Percentiles rank a stretch among this genome's conserved stretches.
Conservation (phyloP, 495 filamentous ascomycete species). For the Aspergillus biplanus region DNA sequence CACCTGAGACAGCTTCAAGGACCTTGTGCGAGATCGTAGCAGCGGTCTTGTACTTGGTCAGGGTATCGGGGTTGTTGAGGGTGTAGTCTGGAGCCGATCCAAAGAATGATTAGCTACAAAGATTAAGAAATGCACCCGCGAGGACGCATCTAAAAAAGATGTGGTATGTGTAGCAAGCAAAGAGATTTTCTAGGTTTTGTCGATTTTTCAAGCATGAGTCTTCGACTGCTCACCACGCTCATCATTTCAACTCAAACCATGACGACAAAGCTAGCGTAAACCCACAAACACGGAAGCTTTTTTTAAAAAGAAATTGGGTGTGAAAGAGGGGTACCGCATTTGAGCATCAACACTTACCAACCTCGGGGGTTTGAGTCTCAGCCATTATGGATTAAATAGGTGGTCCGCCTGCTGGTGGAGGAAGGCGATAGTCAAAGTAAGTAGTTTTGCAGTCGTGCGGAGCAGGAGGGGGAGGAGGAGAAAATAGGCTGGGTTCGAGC, state of each 20-base stretch:
- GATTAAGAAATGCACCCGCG: neutral
- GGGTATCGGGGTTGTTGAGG: conserved; percentile 92
- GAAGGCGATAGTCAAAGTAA: conserved; percentile 22
- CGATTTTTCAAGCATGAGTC: neutral
- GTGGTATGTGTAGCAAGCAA: neutral
- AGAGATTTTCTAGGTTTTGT: neutral
- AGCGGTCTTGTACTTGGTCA: conserved; percentile 98
- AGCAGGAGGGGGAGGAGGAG: conserved; percentile 27
- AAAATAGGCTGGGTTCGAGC: conserved; percentile 29
- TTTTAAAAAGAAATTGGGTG: conserved; percentile 26
- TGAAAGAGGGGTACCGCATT: conserved; percentile 23
- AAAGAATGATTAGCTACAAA: conserved; percentile 23
- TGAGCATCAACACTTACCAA: conserved; percentile 44
- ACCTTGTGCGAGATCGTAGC: conserved; percentile 94
- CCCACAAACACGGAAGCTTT: conserved; percentile 52
- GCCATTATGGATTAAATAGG: conserved; percentile 44
- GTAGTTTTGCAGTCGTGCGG: conserved; percentile 19
- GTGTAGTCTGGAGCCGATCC: conserved; percentile 72
- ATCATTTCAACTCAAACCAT: conserved; percentile 10
- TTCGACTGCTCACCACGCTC: conserved; percentile 9
- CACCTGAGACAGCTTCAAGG: conserved; percentile 78
- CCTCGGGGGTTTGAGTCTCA: conserved; percentile 44
- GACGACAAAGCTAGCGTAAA: conserved; percentile 31
- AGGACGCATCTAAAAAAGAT: conserved; percentile 1
- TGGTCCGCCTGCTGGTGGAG: conserved; percentile 32